Evolutionary conservation across 306 rosid genomes (phyloP), one percentile per base, ranked within the genome.

Genomic region (Vigna reflexopilosa): DNA sequence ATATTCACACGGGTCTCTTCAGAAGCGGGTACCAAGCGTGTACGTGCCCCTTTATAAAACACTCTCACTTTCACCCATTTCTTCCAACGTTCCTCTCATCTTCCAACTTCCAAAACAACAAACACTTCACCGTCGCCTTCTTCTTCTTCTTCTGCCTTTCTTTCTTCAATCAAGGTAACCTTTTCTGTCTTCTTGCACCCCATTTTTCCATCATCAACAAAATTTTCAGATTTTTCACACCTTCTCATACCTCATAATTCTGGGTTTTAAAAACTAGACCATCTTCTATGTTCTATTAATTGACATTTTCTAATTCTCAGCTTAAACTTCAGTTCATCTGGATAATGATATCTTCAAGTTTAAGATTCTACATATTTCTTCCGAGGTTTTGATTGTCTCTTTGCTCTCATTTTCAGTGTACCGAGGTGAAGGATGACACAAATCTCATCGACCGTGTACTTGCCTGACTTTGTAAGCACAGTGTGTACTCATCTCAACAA

Each of bases 401-500:
- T 49, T 34, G 7, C 59, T 81, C 54, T 50, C 17, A 3, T 57
- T 69, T 82, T 70, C 75, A 70, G 78, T 16, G 7, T 49, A 54
- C 20, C 17, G 9, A 63, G 3, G 40, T 55, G 9, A 50, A 61
- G 58, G 79, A 80, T 76, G 77, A 75, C 59, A 26, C 82, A 78
- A 64, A 49, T 82, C 36, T 75, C 84, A 10, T 70, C 84, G 0
- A 24, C 76, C 81, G 57, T 45, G 7, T 78, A 70, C 72, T 5
- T 70, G 28, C 76, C 88, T 38, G 84, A 85, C 12, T 15, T 70
- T 54, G 86, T 85, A 72, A 84, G 84, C 22, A 54, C 36, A 38
- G 6, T 26, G 34, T 59, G 13, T 56, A 34, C 63, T 52, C 26
- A 19, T 19, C 59, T 54, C 56, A 52, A n/a, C 6, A 34, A 26